Evolutionary conservation across 441 rosid genomes (phyloP), one percentile per base, ranked within the genome.

Genomic region (Erodium texanum): DNA sequence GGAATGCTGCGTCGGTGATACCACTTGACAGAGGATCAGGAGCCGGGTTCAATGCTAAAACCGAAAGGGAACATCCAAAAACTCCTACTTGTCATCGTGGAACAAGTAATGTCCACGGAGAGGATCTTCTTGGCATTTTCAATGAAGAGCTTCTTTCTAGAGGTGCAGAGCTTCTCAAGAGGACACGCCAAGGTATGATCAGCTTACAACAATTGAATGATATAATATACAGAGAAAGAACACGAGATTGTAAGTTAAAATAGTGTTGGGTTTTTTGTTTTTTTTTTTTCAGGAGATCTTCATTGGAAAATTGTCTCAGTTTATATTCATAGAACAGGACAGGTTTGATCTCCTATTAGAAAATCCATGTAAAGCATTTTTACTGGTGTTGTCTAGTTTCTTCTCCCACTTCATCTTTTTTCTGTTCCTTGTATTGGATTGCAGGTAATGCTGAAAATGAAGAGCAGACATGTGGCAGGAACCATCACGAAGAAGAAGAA

Each of bases 401-500:
- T 41, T 11, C 48, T 41, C 15, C 0, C 15, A 10, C 15, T 9
- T 41, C 3, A 41, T 12, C 15, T 41, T 41, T 41, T 41, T 11
- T 14, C 15, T 41, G 11, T 41, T 41, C 12, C 48, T 41, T 41
- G 15, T 41, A 3, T 74, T 81, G 75, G 76, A 70, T 62, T 75
- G 75, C 73, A 87, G 93, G 98, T 93, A 69, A 89, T 77, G 79
- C 68, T 93, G 88, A 93, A 89, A 90, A 93, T 85, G 85, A 93
- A 93, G 88, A 93, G 98, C 72, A 92, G 80, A 71, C 96, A 93
- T 74, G 97, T 89, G 54, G 98, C 87, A 65, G 92, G 93, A 88
- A 89, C 98, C 79, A 78, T 90, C 79, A 90, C 92, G 16, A 90
- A 93, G 82, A 93, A 93, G 98, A 90, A 93, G 89, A 93, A 93